Conservation (phyloP, 345 rosid genomes). For the thale cress (Arabidopsis thaliana) region TAIR10.1 NC_003076.8:26145501-26146000, state of each 20-base stretch:
- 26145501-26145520: not conserved
- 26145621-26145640: not conserved
- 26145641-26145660: not conserved
- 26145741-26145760: not conserved
- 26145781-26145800: slow-evolving; percentile 30
- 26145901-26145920: slow-evolving; percentile 29
- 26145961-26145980: slow-evolving; percentile 32
- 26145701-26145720: not conserved
- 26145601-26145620: too few relatives aligned
- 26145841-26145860: slow-evolving; percentile 33
- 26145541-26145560: not conserved
- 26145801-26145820: slow-evolving; percentile 21
- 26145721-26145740: slow-evolving; percentile 12
- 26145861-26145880: slow-evolving; percentile 4
- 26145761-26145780: slow-evolving; percentile 11
- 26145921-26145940: not conserved
- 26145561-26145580: not conserved
- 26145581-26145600: too few relatives aligned
- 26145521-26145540: not conserved
- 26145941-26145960: slow-evolving; percentile 41
- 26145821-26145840: slow-evolving; percentile 11
- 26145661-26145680: not conserved
- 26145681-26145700: not conserved
- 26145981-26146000: slow-evolving; percentile 44
- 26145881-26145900: not conserved